phyloP scores from a whole-genome alignment of 1,284 basidiomycete genomes.

The Irpex lacteus region DNA sequence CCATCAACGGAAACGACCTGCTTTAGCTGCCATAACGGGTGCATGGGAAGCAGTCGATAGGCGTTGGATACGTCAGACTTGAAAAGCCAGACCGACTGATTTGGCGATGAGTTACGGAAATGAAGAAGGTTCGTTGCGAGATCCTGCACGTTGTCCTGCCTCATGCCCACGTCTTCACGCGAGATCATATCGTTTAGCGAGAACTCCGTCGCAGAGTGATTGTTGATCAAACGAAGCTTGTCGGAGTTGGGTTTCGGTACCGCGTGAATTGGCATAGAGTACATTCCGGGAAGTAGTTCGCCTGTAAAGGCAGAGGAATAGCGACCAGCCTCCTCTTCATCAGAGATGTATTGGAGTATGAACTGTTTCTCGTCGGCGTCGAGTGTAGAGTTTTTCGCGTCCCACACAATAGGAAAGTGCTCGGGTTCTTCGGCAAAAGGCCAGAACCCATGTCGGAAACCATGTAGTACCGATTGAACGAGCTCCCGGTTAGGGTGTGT shows the following conservation, averaged over 20 bases:
- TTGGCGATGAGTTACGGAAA: conserved; percentile 11
- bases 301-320: not conserved
- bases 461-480: not conserved
- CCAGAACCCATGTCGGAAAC: not conserved
- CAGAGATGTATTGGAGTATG: not conserved
- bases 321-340: not conserved
- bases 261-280: not conserved
- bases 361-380: not conserved
- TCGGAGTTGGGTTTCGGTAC: conserved; percentile 2
- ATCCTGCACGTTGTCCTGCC: conserved; percentile 30
- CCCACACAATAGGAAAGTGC: not conserved
- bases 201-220: conserved; percentile 33
- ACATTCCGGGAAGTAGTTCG: not conserved
- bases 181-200: conserved; percentile 37
- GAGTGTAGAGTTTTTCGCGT: not conserved
- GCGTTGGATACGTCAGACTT: conserved; percentile 41
- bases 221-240: conserved; percentile 37
- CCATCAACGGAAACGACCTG: conserved; percentile 34
- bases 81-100: conserved; percentile 23
- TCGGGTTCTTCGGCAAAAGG: not conserved
- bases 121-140: conserved; percentile 25
- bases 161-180: conserved; percentile 21
- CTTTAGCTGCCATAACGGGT: conserved; percentile 41
- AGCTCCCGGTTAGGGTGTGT: not conserved
- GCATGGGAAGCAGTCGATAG: conserved; percentile 34